Evolutionary conservation across 1,284 basidiomycete genomes (phyloP).

Genomic region (Malassezia obtusa): DNA sequence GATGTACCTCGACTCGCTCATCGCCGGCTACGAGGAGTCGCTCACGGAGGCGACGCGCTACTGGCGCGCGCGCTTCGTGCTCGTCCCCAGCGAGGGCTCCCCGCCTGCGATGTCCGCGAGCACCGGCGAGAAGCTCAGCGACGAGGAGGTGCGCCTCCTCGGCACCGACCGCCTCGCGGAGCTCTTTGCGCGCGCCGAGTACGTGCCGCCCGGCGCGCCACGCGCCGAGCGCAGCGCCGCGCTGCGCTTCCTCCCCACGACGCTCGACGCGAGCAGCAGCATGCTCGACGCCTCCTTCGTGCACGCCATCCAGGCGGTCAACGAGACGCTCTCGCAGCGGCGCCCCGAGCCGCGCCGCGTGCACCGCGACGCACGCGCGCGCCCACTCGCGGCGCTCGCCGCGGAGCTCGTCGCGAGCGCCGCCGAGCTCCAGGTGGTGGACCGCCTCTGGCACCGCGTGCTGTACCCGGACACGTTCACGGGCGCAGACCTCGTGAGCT

Average conservation of each 20-base stretch:
- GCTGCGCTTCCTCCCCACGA: slow-evolving; percentile 41
- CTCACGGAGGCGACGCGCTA: slow-evolving; percentile 52
- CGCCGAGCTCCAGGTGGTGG: slow-evolving; percentile 35
- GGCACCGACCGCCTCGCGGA: slow-evolving; percentile 88
- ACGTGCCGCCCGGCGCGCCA: slow-evolving; percentile 19
- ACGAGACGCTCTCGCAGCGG: slow-evolving; percentile 24
- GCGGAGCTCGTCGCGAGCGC: slow-evolving; percentile 31
- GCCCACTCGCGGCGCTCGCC: slow-evolving; percentile 21
- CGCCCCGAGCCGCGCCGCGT: slow-evolving; percentile 7
- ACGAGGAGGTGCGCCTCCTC: slow-evolving; percentile 75
- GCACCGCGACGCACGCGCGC: slow-evolving; percentile 18
- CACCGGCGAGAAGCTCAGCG: slow-evolving; percentile 52
- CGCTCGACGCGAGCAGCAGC: slow-evolving; percentile 40
- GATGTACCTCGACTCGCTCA: slow-evolving; percentile 49
- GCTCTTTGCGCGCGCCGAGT: slow-evolving; percentile 54
- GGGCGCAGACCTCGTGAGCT: slow-evolving; percentile 43
- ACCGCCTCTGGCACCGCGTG: slow-evolving; percentile 43
- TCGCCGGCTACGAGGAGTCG: slow-evolving; percentile 45
- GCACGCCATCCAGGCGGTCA: slow-evolving; percentile 23
- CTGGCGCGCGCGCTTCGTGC: slow-evolving; percentile 89
- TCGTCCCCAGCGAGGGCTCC: slow-evolving; percentile 71
- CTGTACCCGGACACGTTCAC: slow-evolving; percentile 39
- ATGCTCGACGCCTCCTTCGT: slow-evolving; percentile 41
- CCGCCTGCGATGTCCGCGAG: slow-evolving; percentile 53
- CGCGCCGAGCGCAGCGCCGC: slow-evolving; percentile 9